Evolutionary conservation across 2,329 filamentous ascomycete genomes (phyloP).

Genomic region (Aspergillus sp.): DNA sequence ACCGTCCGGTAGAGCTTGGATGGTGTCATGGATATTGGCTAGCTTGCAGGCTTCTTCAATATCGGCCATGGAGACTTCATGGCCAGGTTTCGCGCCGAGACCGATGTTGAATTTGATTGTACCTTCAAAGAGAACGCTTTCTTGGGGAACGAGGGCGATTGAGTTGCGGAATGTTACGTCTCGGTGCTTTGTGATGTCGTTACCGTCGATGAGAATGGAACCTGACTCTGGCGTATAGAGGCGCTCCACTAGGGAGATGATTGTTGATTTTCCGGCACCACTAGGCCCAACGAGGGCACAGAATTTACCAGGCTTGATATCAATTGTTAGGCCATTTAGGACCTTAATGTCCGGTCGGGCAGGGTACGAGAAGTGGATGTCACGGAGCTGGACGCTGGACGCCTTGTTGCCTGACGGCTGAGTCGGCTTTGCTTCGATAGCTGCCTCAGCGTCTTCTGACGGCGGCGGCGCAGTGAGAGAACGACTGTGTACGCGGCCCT

Average conservation of each 20-base stretch:
- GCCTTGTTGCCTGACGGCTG: slow-evolving; percentile 28
- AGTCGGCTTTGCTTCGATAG: background rate
- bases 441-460: slow-evolving; percentile 9
- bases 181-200: slow-evolving; percentile 44
- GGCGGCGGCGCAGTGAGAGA: background rate
- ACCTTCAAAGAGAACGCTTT: slow-evolving; percentile 50
- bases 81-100: slow-evolving; percentile 50
- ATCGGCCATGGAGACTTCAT: slow-evolving; percentile 58
- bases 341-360: slow-evolving; percentile 61
- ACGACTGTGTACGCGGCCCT: slow-evolving; percentile 17
- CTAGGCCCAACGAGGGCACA: slow-evolving; percentile 65
- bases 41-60: slow-evolving; percentile 66
- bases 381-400: slow-evolving; percentile 53
- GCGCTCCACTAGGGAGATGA: slow-evolving; percentile 57
- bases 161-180: slow-evolving; percentile 43
- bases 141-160: slow-evolving; percentile 50
- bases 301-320: slow-evolving; percentile 47
- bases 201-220: slow-evolving; percentile 52
- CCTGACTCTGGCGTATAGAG: slow-evolving; percentile 56
- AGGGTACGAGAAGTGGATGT: slow-evolving; percentile 67
- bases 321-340: slow-evolving; percentile 57
- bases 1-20: slow-evolving; percentile 61
- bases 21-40: slow-evolving; percentile 71
- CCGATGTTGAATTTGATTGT: slow-evolving; percentile 49
- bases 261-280: slow-evolving; percentile 67